These are phyloP conservation scores for Simplicillium sp. DNA, from an alignment of 2,329 filamentous ascomycete species.

Conservation along the genomic window DNA sequence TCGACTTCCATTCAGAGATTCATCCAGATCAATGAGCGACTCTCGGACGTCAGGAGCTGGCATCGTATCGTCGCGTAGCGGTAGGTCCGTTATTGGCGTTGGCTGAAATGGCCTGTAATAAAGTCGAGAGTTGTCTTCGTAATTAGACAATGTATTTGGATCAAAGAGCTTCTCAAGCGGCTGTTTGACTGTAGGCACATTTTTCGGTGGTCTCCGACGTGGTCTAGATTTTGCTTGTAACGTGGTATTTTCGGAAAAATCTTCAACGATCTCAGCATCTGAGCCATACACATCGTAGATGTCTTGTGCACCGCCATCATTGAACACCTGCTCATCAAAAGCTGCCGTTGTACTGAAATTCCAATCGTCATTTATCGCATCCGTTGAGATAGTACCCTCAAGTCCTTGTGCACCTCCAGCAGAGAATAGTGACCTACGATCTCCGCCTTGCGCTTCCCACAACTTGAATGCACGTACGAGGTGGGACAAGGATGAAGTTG, in stretches of 20 bases:
- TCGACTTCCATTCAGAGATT: constrained; percentile 18
- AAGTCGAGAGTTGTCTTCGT: constrained; percentile 32
- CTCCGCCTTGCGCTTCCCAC: constrained; percentile 61
- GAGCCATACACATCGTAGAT: constrained; percentile 28
- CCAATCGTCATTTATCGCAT: constrained; percentile 44
- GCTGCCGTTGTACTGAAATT: constrained; percentile 48
- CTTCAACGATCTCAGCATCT: background rate
- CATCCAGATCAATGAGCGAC: constrained; percentile 36
- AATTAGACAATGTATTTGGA: constrained; percentile 35
- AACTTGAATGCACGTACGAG: constrained; percentile 57
- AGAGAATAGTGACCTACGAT: constrained; percentile 48
- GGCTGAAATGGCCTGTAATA: constrained; percentile 26
- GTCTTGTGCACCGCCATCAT: constrained; percentile 35
- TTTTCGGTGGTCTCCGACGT: constrained; percentile 30
- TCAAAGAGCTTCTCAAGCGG: constrained; percentile 39
- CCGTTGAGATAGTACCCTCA: constrained; percentile 18
- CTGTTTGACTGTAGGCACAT: constrained; percentile 27
- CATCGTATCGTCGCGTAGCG: constrained; percentile 46
- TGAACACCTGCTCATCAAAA: constrained; percentile 39
- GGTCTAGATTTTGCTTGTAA: constrained; percentile 13
- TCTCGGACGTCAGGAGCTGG: constrained; percentile 36
- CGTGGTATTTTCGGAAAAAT: constrained; percentile 22
- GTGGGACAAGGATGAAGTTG: constrained; percentile 47
- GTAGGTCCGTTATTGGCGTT: constrained; percentile 40
- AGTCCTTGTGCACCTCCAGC: constrained; percentile 39